Conservation (phyloP, 495 filamentous ascomycete species). For the Talaromyces adpressus region DNA sequence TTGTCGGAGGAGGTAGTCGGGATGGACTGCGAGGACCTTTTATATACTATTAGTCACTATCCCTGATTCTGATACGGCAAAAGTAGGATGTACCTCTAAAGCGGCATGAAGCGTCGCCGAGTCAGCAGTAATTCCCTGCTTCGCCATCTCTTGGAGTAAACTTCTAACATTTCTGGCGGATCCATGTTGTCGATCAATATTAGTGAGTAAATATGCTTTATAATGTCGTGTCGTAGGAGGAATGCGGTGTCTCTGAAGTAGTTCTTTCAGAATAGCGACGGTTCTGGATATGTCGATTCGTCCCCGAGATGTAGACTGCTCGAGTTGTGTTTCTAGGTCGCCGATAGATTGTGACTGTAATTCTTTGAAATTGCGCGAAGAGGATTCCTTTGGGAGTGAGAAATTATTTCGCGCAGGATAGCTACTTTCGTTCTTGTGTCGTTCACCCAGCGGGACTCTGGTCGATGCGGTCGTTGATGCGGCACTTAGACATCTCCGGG, state of each 20-base stretch:
- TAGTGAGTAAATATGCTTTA: constrained; percentile 63
- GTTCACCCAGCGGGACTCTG: background rate
- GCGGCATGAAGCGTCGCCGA: constrained; percentile 61
- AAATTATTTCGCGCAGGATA: background rate
- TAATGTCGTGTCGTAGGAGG: constrained; percentile 62
- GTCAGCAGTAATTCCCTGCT: constrained; percentile 50
- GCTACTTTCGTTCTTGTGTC: background rate
- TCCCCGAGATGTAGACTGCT: constrained; percentile 5
- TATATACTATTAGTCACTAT: background rate
- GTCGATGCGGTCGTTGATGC: background rate
- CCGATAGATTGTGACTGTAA: background rate
- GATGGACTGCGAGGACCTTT: constrained; percentile 72
- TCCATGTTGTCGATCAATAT: constrained; percentile 54
- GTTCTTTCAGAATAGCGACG: constrained; percentile 22
- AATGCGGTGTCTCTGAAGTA: constrained; percentile 57
- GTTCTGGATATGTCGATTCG: constrained; percentile 15
- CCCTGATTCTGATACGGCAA: background rate
- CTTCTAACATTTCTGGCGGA: constrained; percentile 51
- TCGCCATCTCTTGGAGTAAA: constrained; percentile 66
- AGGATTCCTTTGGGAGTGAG: background rate
- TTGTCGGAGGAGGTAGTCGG: constrained; percentile 69
- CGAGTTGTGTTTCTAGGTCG: background rate
- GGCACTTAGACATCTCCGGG: constrained; percentile 20
- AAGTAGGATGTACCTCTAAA: constrained; percentile 49
- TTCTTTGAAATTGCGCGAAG: background rate